These are phyloP conservation scores for Wickerhamiella domercqiae DNA, from an alignment of 805 yeast species.

Conservation along the genomic window DNA sequence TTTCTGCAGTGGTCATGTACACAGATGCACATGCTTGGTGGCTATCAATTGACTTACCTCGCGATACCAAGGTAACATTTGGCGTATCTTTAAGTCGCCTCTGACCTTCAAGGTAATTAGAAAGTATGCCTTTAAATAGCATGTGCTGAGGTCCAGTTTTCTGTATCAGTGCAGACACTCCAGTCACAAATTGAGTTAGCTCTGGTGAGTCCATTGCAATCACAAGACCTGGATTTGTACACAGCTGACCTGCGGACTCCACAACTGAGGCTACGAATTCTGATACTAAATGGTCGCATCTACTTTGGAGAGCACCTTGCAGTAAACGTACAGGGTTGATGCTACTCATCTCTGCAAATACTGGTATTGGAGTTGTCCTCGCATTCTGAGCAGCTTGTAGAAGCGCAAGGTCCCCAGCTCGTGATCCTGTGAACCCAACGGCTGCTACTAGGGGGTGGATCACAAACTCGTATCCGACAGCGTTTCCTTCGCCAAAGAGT, in stretches of 20 bases:
- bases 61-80: not conserved
- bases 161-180: not conserved
- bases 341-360: slow-evolving; percentile 1
- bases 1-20: not conserved
- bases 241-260: not conserved
- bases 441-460: not conserved
- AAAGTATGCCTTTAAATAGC: not conserved
- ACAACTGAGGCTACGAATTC: not conserved
- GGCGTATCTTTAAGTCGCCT: not conserved
- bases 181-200: not conserved
- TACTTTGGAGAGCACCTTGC: not conserved
- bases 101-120: not conserved
- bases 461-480: not conserved
- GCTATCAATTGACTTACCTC: not conserved
- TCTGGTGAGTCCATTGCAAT: not conserved
- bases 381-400: not conserved
- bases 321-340: not conserved
- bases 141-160: not conserved
- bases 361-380: not conserved
- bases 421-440: slow-evolving; percentile 1
- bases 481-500: not conserved
- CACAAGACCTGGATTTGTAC: slow-evolving; percentile 1
- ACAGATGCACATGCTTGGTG: not conserved
- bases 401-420: not conserved
- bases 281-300: not conserved